Conservation (phyloP, 345 rosid genomes). For the Salix exigua region DNA sequence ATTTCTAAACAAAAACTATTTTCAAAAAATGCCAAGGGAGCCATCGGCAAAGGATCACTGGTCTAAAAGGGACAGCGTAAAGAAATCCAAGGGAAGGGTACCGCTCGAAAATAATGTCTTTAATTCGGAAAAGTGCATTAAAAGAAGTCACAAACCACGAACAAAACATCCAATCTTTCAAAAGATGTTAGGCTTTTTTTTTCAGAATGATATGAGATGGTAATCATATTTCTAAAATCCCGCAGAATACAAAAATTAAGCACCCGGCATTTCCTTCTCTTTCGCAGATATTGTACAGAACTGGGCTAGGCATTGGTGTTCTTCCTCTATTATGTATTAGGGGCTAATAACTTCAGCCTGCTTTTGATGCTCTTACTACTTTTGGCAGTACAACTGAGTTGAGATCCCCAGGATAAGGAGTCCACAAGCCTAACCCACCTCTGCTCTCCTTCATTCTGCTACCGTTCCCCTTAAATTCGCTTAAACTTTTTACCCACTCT, state of each 20-base stretch:
- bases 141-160: too few relatives aligned
- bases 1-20: too few relatives aligned
- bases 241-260: background rate
- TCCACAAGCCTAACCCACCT: slow-evolving; percentile 94
- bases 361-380: slow-evolving; percentile 81
- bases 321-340: background rate
- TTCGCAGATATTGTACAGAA: background rate
- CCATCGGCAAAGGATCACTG: too few relatives aligned
- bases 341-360: slow-evolving; percentile 47
- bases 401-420: slow-evolving; percentile 84
- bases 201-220: too few relatives aligned
- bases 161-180: too few relatives aligned
- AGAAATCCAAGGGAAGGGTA: too few relatives aligned
- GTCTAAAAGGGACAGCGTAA: too few relatives aligned
- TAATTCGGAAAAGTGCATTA: too few relatives aligned
- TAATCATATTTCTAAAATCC: background rate
- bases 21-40: too few relatives aligned
- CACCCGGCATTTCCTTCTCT: background rate
- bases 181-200: too few relatives aligned
- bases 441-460: slow-evolving; percentile 73
- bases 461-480: slow-evolving; percentile 73
- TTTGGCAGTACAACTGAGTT: slow-evolving; percentile 59
- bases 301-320: too few relatives aligned
- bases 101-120: too few relatives aligned
- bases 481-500: slow-evolving; percentile 83